Evolutionary conservation across 2,329 filamentous ascomycete genomes (phyloP).

Genomic region (Aspergillus pseudoglaucus): DNA sequence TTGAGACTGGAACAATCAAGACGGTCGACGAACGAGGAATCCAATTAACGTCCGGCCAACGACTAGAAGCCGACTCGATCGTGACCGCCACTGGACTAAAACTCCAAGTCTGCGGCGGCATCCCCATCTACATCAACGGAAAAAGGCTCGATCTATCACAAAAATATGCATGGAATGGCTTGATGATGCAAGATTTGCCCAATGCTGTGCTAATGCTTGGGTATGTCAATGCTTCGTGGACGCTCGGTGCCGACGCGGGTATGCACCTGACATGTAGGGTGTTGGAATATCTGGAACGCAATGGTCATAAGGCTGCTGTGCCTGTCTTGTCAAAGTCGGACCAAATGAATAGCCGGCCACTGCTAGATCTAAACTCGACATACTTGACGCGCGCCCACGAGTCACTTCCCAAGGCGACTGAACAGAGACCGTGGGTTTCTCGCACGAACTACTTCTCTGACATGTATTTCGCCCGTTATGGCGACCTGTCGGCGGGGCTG

Average conservation of each 20-base stretch:
- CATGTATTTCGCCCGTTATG: neutral
- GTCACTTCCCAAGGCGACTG: neutral
- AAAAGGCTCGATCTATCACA: constrained; percentile 12
- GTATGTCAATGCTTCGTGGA: constrained; percentile 33
- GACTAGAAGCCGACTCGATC: constrained; percentile 29
- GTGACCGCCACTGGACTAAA: constrained; percentile 36
- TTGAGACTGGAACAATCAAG: constrained; percentile 49
- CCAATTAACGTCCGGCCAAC: constrained; percentile 33
- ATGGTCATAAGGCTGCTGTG: constrained; percentile 2
- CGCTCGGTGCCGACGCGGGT: constrained; percentile 30
- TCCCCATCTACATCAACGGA: constrained; percentile 23
- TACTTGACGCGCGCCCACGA: constrained; percentile 10
- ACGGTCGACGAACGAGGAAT: constrained; percentile 42
- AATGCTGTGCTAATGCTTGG: constrained; percentile 30
- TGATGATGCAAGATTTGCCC: constrained; percentile 33
- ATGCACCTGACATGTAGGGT: constrained; percentile 23
- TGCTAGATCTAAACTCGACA: constrained; percentile 22
- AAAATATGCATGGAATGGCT: constrained; percentile 29
- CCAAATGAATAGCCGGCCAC: constrained; percentile 4
- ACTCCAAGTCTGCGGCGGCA: constrained; percentile 24
- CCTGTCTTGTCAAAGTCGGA: constrained; percentile 7
- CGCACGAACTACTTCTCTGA: neutral
- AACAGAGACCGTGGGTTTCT: neutral
- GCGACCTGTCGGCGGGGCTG: neutral
- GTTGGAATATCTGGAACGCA: constrained; percentile 16